Base-by-base conservation (phyloP, 768 basidiomycete genomes). In the Nevesoporus exiguus region DNA sequence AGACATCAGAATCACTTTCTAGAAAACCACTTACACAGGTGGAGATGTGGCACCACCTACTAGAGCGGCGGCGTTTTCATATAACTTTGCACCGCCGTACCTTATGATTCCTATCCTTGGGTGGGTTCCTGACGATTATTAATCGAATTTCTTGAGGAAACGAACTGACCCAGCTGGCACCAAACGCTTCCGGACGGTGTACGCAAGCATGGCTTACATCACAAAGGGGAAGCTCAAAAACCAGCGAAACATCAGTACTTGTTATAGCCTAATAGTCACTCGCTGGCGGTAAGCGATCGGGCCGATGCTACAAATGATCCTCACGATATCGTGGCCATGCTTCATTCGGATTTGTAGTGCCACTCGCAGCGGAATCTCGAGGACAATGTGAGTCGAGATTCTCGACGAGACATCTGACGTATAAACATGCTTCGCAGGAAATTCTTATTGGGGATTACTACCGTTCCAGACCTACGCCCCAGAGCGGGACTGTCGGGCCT, bases 301-400 rank as follows among this genome's bases (percentile, higher is more conserved):
- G 21, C 30, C 13, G 19, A 13, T 33, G 31, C 17, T n/a, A 31
- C 39, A 13, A 21, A 37, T 11, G 17, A n/a, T 27, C 36, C 25
- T 24, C n/a, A n/a, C n/a, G n/a, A 25, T 45, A 29, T 25, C 1
- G 14, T 49, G 29, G 15, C 11, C 10, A 40, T 30, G 44, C 31
- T 30, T 49, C 36, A 29, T 44, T 48, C 42, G 25, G n/a, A 29
- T 29, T 31, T 17, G 25, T 17, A 33, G 40, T 33, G 43, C 15
- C 43, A 33, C 17, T 51, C 6, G 31, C 24, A 46, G 21, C 22
- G 3, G 15, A 36, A 24, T 65, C 64, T 56, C 48, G 43, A 58
- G 62, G 64, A 45, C 13, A 59, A 25, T 42, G 65, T 25, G 59
- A 54, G 62, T 51, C 42, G 27, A 49, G 51, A 47, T 47, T 55